Conservation (phyloP, 2,329 filamentous ascomycete genomes). For the Diaporthe sp. region DNA sequence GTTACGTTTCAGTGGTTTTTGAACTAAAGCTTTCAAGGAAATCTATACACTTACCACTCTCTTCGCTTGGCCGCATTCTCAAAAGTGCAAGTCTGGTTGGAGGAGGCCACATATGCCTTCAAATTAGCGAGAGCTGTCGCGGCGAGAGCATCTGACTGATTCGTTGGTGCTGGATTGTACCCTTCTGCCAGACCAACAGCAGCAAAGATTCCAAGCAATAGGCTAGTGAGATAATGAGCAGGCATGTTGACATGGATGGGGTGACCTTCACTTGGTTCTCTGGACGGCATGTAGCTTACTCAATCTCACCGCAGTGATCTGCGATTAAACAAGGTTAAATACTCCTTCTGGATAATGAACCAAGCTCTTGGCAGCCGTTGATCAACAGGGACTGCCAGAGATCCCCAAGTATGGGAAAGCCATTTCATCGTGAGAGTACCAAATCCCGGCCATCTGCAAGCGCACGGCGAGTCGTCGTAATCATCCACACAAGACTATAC, state of each 20-base stretch:
- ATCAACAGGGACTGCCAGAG: not conserved
- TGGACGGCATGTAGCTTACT: not conserved
- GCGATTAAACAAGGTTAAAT: not conserved
- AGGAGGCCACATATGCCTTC: not conserved
- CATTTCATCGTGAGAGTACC: not conserved
- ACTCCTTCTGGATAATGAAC: not conserved
- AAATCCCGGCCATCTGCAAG: not conserved
- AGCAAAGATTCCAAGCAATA: not conserved
- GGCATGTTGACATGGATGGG: not conserved
- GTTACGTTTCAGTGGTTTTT: not conserved
- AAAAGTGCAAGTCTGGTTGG: slow-evolving; percentile 6
- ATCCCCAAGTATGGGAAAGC: not conserved
- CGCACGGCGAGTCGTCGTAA: slow-evolving; percentile 8
- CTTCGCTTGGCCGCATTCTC: not conserved
- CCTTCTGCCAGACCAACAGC: not conserved
- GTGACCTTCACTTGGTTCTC: not conserved
- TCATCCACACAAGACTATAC: not conserved
- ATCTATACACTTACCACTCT: no score
- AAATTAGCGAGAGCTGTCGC: not conserved
- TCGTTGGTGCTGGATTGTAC: not conserved
- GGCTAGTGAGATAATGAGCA: not conserved
- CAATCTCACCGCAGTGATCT: not conserved
- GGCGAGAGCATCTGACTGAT: not conserved
- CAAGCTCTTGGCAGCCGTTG: not conserved
- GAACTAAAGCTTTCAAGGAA: no score